Evolutionary conservation across 768 basidiomycete genomes (phyloP), one percentile per base, ranked within the genome.

Genomic region (Mycena leptocephala): DNA sequence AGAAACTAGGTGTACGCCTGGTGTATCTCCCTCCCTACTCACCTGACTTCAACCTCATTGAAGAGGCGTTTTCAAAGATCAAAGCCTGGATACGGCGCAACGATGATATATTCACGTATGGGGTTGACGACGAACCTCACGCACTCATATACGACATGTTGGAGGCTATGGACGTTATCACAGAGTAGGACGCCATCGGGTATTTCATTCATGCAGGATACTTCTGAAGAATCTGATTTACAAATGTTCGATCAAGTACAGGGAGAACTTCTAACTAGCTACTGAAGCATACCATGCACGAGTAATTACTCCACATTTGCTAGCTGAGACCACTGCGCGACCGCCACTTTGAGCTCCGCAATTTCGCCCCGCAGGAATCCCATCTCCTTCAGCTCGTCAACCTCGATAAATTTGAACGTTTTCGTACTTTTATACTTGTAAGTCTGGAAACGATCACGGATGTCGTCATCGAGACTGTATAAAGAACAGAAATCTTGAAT

Each of bases 41-140:
- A 0, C 86, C 86, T 0, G 86, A 88, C 59, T 65, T 85, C 51
- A 87, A 88, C 55, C 86, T 86, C 0, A 86, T 87, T 24, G 83
- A 88, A 72, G 84, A 86, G 71, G 86, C 85, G 0, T 88, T 87
- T 69, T 85, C 83, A 2, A 79, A 83, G n/a, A n/a, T 87, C 78
- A 86, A 75, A 80, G 56, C 79, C 79, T n/a, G n/a, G n/a, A n/a
- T n/a, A n/a, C n/a, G n/a, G n/a, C n/a, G n/a, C n/a, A n/a, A n/a
- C n/a, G n/a, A n/a, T n/a, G n/a, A n/a, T n/a, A n/a, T n/a, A n/a
- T n/a, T n/a, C n/a, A n/a, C n/a, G n/a, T n/a, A n/a, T n/a, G n/a
- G n/a, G n/a, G n/a, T n/a, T n/a, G n/a, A n/a, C n/a, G n/a, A n/a
- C n/a, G n/a, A n/a, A n/a, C n/a, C n/a, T n/a, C n/a, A n/a, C n/a